phyloP scores from a whole-genome alignment of 2,329 filamentous ascomycete species.

The Sclerotinia glacialis region DNA sequence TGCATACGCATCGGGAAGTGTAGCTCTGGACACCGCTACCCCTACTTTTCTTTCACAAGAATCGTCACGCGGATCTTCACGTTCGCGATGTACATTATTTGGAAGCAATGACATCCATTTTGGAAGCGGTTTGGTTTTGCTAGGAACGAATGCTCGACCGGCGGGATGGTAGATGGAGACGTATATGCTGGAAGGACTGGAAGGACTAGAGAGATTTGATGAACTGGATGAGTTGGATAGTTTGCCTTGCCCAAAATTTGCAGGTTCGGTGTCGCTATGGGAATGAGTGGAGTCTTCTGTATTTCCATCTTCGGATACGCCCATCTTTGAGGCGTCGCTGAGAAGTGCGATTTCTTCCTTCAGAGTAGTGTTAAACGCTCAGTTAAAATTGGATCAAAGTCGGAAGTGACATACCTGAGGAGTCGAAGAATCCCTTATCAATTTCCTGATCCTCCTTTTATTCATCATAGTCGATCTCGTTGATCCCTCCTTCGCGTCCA shows the following conservation, averaged over 20 bases:
- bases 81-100: constrained; percentile 30
- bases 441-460: constrained; percentile 23
- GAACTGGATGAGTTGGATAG: neutral
- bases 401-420: constrained; percentile 1
- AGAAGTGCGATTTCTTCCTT: constrained; percentile 25
- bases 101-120: constrained; percentile 39
- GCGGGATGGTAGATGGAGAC: constrained; percentile 51
- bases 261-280: constrained; percentile 24
- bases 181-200: constrained; percentile 43
- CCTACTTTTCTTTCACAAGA: neutral
- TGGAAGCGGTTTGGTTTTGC: constrained; percentile 52
- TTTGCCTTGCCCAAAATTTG: constrained; percentile 11
- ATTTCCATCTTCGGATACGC: constrained; percentile 28
- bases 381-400: neutral
- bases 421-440: constrained; percentile 22
- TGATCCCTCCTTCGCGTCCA: neutral
- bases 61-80: constrained; percentile 6
- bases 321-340: constrained; percentile 28
- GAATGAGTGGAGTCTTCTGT: constrained; percentile 21
- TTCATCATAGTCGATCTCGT: constrained; percentile 18
- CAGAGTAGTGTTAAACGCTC: neutral
- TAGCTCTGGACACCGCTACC: neutral
- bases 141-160: constrained; percentile 48
- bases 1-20: constrained; percentile 16
- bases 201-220: neutral